Percentiles rank a stretch among this genome's conserved stretches.
phyloP scores from a whole-genome alignment of 306 rosid species.

The Canavalia ensiformis region DNA sequence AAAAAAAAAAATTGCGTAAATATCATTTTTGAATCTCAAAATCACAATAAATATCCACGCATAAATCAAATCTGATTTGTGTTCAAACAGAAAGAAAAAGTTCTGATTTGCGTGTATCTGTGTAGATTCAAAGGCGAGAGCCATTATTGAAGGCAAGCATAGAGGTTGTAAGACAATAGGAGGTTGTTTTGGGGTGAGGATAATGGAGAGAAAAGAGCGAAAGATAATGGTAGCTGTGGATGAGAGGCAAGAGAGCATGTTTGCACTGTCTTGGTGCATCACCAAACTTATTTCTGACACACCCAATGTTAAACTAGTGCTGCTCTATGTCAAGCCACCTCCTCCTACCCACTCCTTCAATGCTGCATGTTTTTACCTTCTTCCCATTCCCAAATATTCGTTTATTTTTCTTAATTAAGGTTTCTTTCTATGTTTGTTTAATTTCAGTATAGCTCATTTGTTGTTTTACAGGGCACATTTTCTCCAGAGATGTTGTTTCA shows the following conservation, averaged over 20 bases:
- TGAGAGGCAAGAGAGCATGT: constrained; percentile 87
- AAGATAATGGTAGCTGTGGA: constrained; percentile 82
- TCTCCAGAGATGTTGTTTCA: constrained; percentile 57
- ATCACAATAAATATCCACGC: neutral
- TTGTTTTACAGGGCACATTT: constrained; percentile 57
- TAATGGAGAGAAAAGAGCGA: constrained; percentile 45
- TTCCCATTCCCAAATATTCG: neutral
- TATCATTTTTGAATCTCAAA: constrained; percentile 11
- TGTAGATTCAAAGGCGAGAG: neutral
- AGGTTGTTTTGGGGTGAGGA: neutral
- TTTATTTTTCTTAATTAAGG: neutral
- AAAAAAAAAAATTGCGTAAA: neutral
- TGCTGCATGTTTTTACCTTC: constrained; percentile 57
- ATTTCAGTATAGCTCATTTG: neutral
- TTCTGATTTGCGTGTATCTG: too few species aligned
- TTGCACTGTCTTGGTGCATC: constrained; percentile 78
- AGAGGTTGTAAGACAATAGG: neutral
- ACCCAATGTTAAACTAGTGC: constrained; percentile 56
- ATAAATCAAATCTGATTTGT: too few species aligned
- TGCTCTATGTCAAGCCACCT: constrained; percentile 85
- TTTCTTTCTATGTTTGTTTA: neutral
- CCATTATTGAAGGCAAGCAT: neutral
- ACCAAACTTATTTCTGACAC: constrained; percentile 57
- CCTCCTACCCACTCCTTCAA: constrained; percentile 61
- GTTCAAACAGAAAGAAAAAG: too few species aligned